Base-by-base conservation (phyloP, 768 basidiomycete genomes). In the Lyophyllum semitale region DNA sequence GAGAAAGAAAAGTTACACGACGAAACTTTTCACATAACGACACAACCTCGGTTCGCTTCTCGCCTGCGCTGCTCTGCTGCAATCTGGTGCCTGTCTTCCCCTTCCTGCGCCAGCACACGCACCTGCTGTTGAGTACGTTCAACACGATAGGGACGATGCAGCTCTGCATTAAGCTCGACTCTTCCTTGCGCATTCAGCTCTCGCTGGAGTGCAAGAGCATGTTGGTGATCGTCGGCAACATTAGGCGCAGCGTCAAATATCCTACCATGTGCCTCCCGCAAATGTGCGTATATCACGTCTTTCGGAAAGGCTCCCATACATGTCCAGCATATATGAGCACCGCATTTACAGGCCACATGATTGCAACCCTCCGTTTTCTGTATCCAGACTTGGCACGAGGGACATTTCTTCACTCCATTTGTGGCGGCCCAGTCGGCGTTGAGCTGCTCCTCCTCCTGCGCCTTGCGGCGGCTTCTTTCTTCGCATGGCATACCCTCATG, bases 321-420 rank as follows among this genome's bases (percentile, higher is more conserved):
- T 7, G 67, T 66, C 85, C 82, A 84, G 56, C 81, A 83, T 26
- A 83, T 73, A 61, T 85, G 82, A 9, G 73, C 73, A 3, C 77
- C 76, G 59, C 83, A 84, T 49, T 53, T 68, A 63, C 83, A 85
- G 1, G 62, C 55, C 68, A 84, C 77, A 61, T 83, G 83, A 62
- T 84, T 82, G 66, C 83, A 85, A 0, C 83, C 83, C 22, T 71
- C 78, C 3, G 58, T 73, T 63, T 82, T 84, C 63, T 81, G 71
- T 38, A 84, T 78, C 62, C 69, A 71, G 7, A 75, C 68, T 0
- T 58, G 59, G 57, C 83, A 85, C 12, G 60, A 52, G 1, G 82
- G 81, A 54, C 83, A 85, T 43, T 68, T 69, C 66, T 80, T 80
- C 32, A 73, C 75, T 5, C 76, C 74, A 18, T 69, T 64, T 15